Conservation (phyloP, 805 yeast species). For the Candida manassasensis region DNA sequence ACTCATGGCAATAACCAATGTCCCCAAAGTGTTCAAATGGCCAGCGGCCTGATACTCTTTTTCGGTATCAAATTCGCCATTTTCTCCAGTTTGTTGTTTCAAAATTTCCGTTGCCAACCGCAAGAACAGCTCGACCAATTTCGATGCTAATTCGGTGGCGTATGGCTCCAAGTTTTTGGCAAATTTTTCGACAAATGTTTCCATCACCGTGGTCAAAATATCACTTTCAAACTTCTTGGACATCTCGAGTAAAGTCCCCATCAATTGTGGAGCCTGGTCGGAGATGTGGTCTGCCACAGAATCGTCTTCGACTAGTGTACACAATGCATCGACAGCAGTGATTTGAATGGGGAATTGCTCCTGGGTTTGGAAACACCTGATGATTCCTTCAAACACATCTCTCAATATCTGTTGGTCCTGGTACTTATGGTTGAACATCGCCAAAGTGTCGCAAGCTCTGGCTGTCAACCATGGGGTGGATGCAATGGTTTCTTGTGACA, state of each 20-base stretch:
- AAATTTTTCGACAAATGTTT: slow-evolving; percentile 40
- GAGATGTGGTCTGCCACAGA: slow-evolving; percentile 38
- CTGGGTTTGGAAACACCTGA: slow-evolving; percentile 34
- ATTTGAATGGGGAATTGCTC: slow-evolving; percentile 47
- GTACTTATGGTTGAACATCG: slow-evolving; percentile 34
- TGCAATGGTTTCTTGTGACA: slow-evolving; percentile 23
- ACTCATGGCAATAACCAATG: slow-evolving; percentile 40
- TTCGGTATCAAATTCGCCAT: slow-evolving; percentile 22
- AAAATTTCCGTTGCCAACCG: slow-evolving; percentile 57
- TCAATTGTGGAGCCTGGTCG: slow-evolving; percentile 41
- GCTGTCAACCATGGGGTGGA: slow-evolving; percentile 40
- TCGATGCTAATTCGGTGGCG: slow-evolving; percentile 38
- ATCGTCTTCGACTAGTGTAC: slow-evolving; percentile 44
- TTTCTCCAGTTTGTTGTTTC: slow-evolving; percentile 18
- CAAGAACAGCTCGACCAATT: slow-evolving; percentile 70
- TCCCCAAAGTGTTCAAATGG: slow-evolving; percentile 36
- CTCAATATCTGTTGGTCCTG: slow-evolving; percentile 30
- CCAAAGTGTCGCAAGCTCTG: slow-evolving; percentile 43
- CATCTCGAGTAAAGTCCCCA: slow-evolving; percentile 41
- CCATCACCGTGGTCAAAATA: slow-evolving; percentile 42
- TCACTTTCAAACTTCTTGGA: slow-evolving; percentile 42
- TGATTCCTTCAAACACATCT: slow-evolving; percentile 39
- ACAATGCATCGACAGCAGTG: slow-evolving; percentile 50
- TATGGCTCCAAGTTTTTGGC: slow-evolving; percentile 40
- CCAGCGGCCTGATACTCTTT: slow-evolving; percentile 44